phyloP scores from a whole-genome alignment of 176 grass and related monocot genomes.

The Juncus inflexus region DNA sequence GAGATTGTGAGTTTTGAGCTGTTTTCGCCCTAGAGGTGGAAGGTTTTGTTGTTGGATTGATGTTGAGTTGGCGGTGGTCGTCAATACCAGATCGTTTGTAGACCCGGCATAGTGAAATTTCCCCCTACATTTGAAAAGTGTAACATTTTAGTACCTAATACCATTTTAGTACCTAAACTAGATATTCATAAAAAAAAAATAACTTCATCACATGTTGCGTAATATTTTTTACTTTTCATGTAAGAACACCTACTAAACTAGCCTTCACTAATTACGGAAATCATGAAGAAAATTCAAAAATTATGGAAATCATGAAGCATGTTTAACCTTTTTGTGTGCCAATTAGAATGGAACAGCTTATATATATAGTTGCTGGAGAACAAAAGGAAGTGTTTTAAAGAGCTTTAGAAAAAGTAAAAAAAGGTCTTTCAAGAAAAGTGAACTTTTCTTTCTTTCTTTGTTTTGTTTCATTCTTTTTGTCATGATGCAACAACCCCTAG shows the following conservation, averaged over 20 bases:
- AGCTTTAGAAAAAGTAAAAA: constrained; percentile 14
- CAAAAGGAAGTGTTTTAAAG: not conserved
- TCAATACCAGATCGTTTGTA: constrained; percentile 84
- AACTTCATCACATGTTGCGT: too few relatives aligned
- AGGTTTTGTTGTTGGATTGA: constrained; percentile 29
- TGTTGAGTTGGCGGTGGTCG: constrained; percentile 51
- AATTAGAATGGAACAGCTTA: not conserved
- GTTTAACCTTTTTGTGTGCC: constrained; percentile 4
- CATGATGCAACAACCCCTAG: not conserved
- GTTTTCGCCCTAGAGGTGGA: constrained; percentile 36
- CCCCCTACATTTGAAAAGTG: constrained; percentile 20
- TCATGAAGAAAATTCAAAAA: too few relatives aligned
- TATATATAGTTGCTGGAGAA: not conserved
- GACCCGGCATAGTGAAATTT: constrained; percentile 90
- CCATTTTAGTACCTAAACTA: constrained; percentile 12
- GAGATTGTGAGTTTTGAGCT: constrained; percentile 6
- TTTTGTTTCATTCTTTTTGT: constrained; percentile 12
- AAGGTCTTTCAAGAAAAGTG: constrained; percentile 5
- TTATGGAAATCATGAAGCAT: too few relatives aligned
- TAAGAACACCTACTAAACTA: too few relatives aligned
- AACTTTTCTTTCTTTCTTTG: not conserved
- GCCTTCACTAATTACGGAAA: too few relatives aligned
- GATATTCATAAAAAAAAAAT: not conserved
- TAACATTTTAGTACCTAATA: not conserved
- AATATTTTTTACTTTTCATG: too few relatives aligned